phyloP scores from a whole-genome alignment of 192 early-diverging fungal genomes.

The Piromyces finnis region DNA sequence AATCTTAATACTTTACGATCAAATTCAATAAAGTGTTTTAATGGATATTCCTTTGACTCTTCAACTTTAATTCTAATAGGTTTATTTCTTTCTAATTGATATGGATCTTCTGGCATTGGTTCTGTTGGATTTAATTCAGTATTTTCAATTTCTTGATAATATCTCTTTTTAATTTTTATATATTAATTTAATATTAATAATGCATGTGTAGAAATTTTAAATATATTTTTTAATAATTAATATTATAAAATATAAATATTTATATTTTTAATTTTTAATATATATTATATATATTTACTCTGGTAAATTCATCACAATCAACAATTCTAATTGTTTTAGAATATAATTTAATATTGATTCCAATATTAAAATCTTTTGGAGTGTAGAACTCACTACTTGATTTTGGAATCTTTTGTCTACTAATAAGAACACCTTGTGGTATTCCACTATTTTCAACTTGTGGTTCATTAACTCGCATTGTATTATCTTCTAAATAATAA shows the following conservation, averaged over 20 bases:
- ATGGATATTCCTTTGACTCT: slow-evolving; percentile 17
- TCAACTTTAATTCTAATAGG: slow-evolving; percentile 11
- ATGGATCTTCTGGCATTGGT: slow-evolving; percentile 26
- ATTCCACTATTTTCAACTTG: slow-evolving; percentile 41
- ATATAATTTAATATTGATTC: slow-evolving; percentile 36
- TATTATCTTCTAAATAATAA: slow-evolving; percentile 44
- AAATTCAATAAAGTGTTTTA: slow-evolving; percentile 35
- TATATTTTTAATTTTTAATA: neutral
- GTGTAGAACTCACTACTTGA: slow-evolving; percentile 24
- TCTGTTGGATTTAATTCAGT: slow-evolving; percentile 27
- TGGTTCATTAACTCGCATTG: slow-evolving; percentile 43
- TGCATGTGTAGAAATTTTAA: no score
- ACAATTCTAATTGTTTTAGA: slow-evolving; percentile 39
- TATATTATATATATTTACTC: slow-evolving; percentile 8
- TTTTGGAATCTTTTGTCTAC: slow-evolving; percentile 38
- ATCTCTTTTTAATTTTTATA: slow-evolving; percentile 14
- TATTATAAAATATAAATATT: no score
- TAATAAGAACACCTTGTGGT: slow-evolving; percentile 42
- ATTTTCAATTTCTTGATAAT: slow-evolving; percentile 25
- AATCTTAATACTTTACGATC: slow-evolving; percentile 37
- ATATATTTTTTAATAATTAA: no score
- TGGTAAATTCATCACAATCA: slow-evolving; percentile 37
- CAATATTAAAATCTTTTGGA: slow-evolving; percentile 31
- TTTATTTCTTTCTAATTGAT: slow-evolving; percentile 21
- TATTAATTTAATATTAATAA: no score